Evolutionary conservation across 192 early-diverging fungal species (phyloP), one percentile per base, ranked within the genome.

Genomic region (Haplosporangium gracile): DNA sequence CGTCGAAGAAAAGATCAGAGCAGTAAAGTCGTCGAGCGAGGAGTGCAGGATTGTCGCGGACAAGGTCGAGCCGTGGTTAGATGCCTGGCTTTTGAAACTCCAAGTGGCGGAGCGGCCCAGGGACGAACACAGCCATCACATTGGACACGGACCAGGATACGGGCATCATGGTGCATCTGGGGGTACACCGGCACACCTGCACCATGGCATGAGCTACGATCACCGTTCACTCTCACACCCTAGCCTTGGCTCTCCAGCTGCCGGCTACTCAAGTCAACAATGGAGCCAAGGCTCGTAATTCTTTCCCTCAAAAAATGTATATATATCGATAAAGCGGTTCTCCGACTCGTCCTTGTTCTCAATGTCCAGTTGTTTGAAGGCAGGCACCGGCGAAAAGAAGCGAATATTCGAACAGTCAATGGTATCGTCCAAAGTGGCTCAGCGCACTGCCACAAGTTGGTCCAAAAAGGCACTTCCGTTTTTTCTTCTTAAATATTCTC

Each of bases 1-100:
- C 0, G 40, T 86, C 10, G 84, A 86, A 5, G 84, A 86, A 63
- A 86, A 86, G 72, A 65, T 79, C 10, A 18, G 79, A 2, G 79
- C 63, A 1, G 16, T 86, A 10, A 68, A 76, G 72, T 77, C 81
- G 24, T 86, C 84, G 22, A 74, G 60, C 68, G 84, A 86, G 24
- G 79, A 86, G 42, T 72, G 79, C 7, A 71, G 75, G 26, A 65
- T 81, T 3, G 75, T 86, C 16, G 77, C 79, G 7, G 84, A 86
- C 22, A 72, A 78, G 38, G 49, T 86, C 45, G 79, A 80, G 32
- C 75, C 79, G 29, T 78, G 80, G 34, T 53, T 86, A 72, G 75
- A 81, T 42, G 63, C 71, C 53, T 86, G 84, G 84, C 34, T 73
- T 13, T 39, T 5, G 10, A 80, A 74, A 51, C 71, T 86, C 2